Base-by-base conservation (phyloP, 2,329 filamentous ascomycete genomes). In the Phaeosphaeriaceae sp. region DNA sequence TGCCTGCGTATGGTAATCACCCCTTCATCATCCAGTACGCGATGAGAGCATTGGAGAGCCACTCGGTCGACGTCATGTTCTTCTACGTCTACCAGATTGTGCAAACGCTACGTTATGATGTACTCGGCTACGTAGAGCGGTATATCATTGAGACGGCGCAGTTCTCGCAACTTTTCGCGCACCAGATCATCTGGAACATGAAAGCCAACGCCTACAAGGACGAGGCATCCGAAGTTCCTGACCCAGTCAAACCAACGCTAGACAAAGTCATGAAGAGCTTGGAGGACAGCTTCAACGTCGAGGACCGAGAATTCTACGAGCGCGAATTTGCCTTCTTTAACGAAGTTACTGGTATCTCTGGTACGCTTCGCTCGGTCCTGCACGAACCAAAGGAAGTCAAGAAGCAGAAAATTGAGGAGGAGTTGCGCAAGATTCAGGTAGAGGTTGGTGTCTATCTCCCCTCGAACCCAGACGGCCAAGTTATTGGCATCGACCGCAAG, bases 161-260 rank as follows among this genome's bases (percentile, higher is more conserved):
- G 70, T 94, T 97, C 73, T 98, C 95, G n/a, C 95, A 98, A 77
- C 82, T 98, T 9, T 99, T 99, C 78, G 94, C 96, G 2, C 96
- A 99, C 77, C 95, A 99, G 72, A 98, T 99, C 67, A 99, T 99
- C 74, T 99, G 96, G 95, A 99, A 99, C 77, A 99, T 99, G 91
- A 99, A 98, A 77, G 95, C 95, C 30, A 99, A 99, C 77, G 92
- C 94, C 1, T 99, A 92, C 84, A 99, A 97, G 77, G 96, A 99
- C 66, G 94, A 99, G 70, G 93, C 97, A 67, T 94, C 91, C 15
- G 88, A 91, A 69, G 87, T 97, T 63, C 94, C 95, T 21, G 95
- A 99, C 77, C 87, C 89, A 3, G 91, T 97, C 72, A 99, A 99
- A 76, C 94, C 95, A 2, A 95, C 91, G 0, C 86, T 99, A 2